Evolutionary conservation across 2,329 filamentous ascomycete species (phyloP), one percentile per base, ranked within the genome.

Genomic region (Botrytis pseudocinerea): DNA sequence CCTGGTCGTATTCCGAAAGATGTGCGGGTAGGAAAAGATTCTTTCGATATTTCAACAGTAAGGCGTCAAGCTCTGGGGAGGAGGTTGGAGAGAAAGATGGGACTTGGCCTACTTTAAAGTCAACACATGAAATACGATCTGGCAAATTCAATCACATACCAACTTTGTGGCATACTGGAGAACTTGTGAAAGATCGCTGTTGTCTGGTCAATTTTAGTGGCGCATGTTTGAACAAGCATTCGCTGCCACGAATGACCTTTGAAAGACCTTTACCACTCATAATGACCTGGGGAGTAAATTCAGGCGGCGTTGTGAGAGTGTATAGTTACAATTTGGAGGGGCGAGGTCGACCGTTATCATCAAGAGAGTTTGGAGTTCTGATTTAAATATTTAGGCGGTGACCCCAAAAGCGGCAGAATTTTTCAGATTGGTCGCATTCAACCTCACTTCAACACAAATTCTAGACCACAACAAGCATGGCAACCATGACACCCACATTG

Each of bases 21-120:
- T 89, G 87, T 46, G 85, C 82, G n/a, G 90, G 90, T 60, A 92
- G 82, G 79, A 92, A 87, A 80, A 90, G 85, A 76, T 87, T 87
- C 63, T 85, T 82, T 76, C 90, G 88, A 79, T 92, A 85, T 35
- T 78, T 81, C 59, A 81, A 80, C 74, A 92, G 86, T 46, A 85
- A 78, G 20, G 80, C 73, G 79, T 91, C 86, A 74, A 92, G 85
- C 72, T 88, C 83, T 35, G 83, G 76, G 61, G 86, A 86, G 22
- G 87, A 87, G 7, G 87, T 86, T 70, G 82, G 80, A 78, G 90
- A 90, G 72, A 80, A 80, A 18, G 76, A 72, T 40, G 81, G 78
- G 42, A 81, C 75, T 66, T 73, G 75, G 62, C 73, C 78, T 80
- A 66, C 40, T 46, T 20, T 16, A 18, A 57, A 72, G 66, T 70